These are phyloP conservation scores for Colletotrichum aenigma DNA, from an alignment of 2,329 filamentous ascomycete species.

Conservation along the genomic window DNA sequence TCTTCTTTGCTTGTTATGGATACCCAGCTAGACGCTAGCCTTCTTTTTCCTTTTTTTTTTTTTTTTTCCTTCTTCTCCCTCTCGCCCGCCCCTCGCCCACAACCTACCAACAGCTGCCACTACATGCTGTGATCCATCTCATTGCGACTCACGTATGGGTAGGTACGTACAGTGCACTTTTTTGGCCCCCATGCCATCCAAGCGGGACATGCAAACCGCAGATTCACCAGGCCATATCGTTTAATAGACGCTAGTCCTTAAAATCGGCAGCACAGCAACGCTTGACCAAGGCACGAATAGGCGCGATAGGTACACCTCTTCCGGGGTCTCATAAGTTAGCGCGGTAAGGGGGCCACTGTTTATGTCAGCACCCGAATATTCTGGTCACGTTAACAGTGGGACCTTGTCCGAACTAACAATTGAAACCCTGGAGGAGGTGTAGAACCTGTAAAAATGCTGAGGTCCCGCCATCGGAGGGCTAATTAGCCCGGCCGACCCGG, in stretches of 20 bases:
- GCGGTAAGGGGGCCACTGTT: too few relatives aligned
- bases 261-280: neutral
- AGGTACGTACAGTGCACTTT: neutral
- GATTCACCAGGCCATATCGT: neutral
- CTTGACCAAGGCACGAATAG: neutral
- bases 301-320: neutral
- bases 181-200: neutral
- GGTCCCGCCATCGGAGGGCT: conserved; percentile 11
- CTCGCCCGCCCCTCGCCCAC: neutral
- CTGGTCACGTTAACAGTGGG: too few relatives aligned
- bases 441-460: neutral
- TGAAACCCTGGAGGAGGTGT: too few relatives aligned
- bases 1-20: too few relatives aligned
- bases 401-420: too few relatives aligned
- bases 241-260: neutral
- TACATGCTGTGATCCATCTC: neutral
- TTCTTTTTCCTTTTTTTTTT: neutral
- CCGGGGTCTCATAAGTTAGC: too few relatives aligned
- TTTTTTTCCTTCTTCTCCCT: neutral
- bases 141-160: neutral
- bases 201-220: neutral
- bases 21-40: neutral
- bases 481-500: conserved; percentile 17
- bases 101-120: neutral
- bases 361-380: too few relatives aligned